Evolutionary conservation across 169 alveolate genomes (phyloP), one percentile per base, ranked within the genome.

Genomic region (Besnoitia besnoiti): DNA sequence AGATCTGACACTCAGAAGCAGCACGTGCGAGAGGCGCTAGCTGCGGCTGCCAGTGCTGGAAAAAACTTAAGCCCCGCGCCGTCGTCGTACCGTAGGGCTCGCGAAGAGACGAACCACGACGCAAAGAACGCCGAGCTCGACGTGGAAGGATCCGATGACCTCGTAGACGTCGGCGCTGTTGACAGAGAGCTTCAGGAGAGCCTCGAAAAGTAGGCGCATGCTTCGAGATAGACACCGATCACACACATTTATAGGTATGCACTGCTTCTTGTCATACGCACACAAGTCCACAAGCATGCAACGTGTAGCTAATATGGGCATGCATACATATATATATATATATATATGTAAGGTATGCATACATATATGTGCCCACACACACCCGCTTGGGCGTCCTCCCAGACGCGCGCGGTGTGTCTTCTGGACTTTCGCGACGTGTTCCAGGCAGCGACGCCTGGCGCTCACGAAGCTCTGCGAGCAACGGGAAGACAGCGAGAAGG

Each of bases 371-470:
- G n/a, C n/a, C n/a, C n/a, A n/a, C n/a, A n/a, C n/a, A n/a, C n/a
- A n/a, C n/a, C n/a, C n/a, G n/a, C n/a, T n/a, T n/a, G n/a, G n/a
- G n/a, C n/a, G n/a, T n/a, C n/a, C n/a, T n/a, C n/a, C n/a, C n/a
- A n/a, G n/a, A n/a, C n/a, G n/a, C n/a, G n/a, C n/a, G n/a, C n/a
- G n/a, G n/a, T n/a, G n/a, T n/a, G n/a, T n/a, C n/a, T n/a, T n/a
- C n/a, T n/a, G n/a, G n/a, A n/a, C n/a, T n/a, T n/a, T n/a, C n/a
- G n/a, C n/a, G n/a, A n/a, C n/a, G n/a, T 51, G 37, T 10, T 67
- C 19, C 87, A 77, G 87, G 59, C 87, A 77, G 87, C 40, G 87
- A 27, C 87, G 87, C 87, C 55, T 77, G 30, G 87, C 87, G 40
- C 4, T 0, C 30, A 1, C 30, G 61, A 77, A 77, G 87, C 59